phyloP scores from a whole-genome alignment of 2,329 filamentous ascomycete genomes.

The Stemphylium vesicarium region DNA sequence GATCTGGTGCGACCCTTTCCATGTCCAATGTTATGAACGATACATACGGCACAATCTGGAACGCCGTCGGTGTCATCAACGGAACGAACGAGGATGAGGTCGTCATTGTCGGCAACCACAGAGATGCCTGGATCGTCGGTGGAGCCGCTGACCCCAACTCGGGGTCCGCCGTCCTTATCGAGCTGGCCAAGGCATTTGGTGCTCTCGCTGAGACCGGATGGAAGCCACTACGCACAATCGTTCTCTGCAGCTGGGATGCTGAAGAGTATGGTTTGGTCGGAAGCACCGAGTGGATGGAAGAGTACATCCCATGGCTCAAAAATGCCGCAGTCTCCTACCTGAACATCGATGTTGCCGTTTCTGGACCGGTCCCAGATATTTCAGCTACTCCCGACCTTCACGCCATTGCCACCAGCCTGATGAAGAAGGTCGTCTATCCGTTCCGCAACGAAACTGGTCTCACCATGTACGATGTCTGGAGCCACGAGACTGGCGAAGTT shows the following conservation, averaged over 20 bases:
- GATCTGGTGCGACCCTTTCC: slow-evolving; percentile 59
- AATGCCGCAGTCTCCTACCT: slow-evolving; percentile 56
- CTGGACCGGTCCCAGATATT: slow-evolving; percentile 39
- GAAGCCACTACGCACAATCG: slow-evolving; percentile 60
- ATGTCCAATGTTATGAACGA: slow-evolving; percentile 77
- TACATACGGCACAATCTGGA: slow-evolving; percentile 80
- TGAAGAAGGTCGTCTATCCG: slow-evolving; percentile 53
- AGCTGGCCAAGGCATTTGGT: slow-evolving; percentile 58
- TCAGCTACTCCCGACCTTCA: slow-evolving; percentile 52
- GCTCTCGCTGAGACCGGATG: slow-evolving; percentile 56
- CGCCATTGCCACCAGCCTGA: slow-evolving; percentile 39
- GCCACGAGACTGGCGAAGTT: slow-evolving; percentile 43
- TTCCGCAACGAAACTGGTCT: slow-evolving; percentile 46
- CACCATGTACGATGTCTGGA: slow-evolving; percentile 57
- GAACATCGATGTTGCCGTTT: slow-evolving; percentile 58
- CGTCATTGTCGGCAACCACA: slow-evolving; percentile 60
- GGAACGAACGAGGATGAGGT: slow-evolving; percentile 66
- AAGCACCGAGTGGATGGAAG: slow-evolving; percentile 58
- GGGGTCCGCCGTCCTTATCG: slow-evolving; percentile 58
- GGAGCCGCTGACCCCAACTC: slow-evolving; percentile 61
- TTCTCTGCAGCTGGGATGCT: slow-evolving; percentile 53
- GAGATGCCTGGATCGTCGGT: slow-evolving; percentile 62
- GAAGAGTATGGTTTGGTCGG: slow-evolving; percentile 51
- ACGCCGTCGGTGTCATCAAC: slow-evolving; percentile 72
- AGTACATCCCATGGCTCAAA: slow-evolving; percentile 57